Percentiles rank a stretch among this genome's conserved stretches.
phyloP scores from a whole-genome alignment of 2,329 filamentous ascomycete species.

The Atkinsonella hypoxylon region DNA sequence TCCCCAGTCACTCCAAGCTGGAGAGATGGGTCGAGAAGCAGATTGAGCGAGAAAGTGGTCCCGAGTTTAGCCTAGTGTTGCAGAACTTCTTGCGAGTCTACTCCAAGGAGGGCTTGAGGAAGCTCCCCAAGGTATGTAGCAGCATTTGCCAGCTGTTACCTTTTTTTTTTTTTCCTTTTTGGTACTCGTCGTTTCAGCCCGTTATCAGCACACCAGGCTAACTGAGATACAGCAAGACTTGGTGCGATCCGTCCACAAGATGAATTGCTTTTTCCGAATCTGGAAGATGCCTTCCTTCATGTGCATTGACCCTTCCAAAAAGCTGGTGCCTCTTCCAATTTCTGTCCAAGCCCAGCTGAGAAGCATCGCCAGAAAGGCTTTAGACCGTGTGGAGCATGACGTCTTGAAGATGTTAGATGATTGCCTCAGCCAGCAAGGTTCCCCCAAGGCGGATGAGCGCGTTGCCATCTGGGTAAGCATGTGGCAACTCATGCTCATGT shows the following conservation, averaged over 20 bases:
- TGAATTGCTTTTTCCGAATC: slow-evolving; percentile 39
- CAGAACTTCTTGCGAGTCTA: slow-evolving; percentile 28
- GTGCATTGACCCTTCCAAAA: slow-evolving; percentile 27
- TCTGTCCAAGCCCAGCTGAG: slow-evolving; percentile 29
- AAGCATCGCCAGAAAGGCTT: slow-evolving; percentile 25
- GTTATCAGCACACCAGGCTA: slow-evolving; percentile 5
- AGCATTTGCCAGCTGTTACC: neutral
- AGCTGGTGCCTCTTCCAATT: slow-evolving; percentile 24
- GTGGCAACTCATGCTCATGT: slow-evolving; percentile 38
- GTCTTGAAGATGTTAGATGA: slow-evolving; percentile 29
- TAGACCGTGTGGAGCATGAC: slow-evolving; percentile 26
- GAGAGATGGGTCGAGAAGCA: slow-evolving; percentile 26
- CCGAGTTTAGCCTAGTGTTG: slow-evolving; percentile 21
- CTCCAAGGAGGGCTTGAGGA: slow-evolving; percentile 19
- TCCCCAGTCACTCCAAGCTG: slow-evolving; percentile 23
- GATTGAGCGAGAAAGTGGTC: slow-evolving; percentile 21
- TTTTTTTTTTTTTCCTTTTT: neutral
- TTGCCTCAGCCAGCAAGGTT: slow-evolving; percentile 24
- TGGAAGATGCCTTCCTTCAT: slow-evolving; percentile 32
- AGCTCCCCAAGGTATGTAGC: slow-evolving; percentile 26
- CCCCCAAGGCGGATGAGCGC: slow-evolving; percentile 26
- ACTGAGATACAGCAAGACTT: slow-evolving; percentile 26
- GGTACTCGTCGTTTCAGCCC: no score
- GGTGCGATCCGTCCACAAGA: slow-evolving; percentile 30
- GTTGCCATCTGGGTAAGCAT: slow-evolving; percentile 35